Evolutionary conservation across 2,329 filamentous ascomycete species (phyloP).

Genomic region (Didymella glomerata): DNA sequence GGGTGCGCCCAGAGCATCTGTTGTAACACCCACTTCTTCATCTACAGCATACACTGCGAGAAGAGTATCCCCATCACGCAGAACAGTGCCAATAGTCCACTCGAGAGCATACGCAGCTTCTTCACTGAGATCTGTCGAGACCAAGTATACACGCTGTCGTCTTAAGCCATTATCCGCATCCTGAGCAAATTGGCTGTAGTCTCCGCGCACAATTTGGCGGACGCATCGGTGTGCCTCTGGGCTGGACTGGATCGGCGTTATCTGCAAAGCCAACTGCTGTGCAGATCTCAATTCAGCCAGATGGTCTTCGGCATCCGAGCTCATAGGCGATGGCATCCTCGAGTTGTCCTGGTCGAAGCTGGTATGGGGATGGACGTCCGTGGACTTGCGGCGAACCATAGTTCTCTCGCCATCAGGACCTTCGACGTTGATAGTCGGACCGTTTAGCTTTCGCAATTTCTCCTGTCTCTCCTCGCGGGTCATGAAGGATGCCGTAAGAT

Average conservation of each 20-base stretch:
- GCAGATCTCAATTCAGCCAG: slow-evolving; percentile 85
- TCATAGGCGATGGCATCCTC: slow-evolving; percentile 67
- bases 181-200: slow-evolving; percentile 78
- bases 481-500: slow-evolving; percentile 60
- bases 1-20: slow-evolving; percentile 61
- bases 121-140: slow-evolving; percentile 93
- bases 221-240: slow-evolving; percentile 82
- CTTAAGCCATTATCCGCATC: slow-evolving; percentile 81
- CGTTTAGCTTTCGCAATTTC: slow-evolving; percentile 63
- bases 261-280: slow-evolving; percentile 81
- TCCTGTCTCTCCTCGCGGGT: slow-evolving; percentile 55
- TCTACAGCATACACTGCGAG: slow-evolving; percentile 94
- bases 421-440: slow-evolving; percentile 72
- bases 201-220: slow-evolving; percentile 87
- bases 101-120: slow-evolving; percentile 95
- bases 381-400: slow-evolving; percentile 59
- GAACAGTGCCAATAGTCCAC: slow-evolving; percentile 95
- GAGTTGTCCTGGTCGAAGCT: slow-evolving; percentile 79
- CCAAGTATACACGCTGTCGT: slow-evolving; percentile 86
- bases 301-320: slow-evolving; percentile 87
- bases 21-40: slow-evolving; percentile 71
- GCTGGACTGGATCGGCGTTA: slow-evolving; percentile 80
- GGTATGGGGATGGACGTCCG: slow-evolving; percentile 74
- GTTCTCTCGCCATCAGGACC: slow-evolving; percentile 66
- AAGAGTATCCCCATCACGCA: slow-evolving; percentile 92